Evolutionary conservation across 1,284 basidiomycete genomes (phyloP), one percentile per base, ranked within the genome.

Genomic region (Kwoniella shivajii): DNA sequence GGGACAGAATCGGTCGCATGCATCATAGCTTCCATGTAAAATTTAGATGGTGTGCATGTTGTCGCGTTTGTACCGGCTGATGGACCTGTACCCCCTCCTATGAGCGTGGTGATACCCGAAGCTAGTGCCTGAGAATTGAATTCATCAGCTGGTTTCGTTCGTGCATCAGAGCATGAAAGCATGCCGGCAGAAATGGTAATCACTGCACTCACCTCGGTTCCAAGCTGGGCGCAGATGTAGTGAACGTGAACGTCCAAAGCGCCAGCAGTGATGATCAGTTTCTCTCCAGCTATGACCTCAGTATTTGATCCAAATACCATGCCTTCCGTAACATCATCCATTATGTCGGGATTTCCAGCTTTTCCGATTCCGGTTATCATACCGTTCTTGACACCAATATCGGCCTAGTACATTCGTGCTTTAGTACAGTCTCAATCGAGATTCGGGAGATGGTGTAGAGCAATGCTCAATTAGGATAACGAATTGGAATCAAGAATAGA

Each of bases 211-310:
- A 92, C 89, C 75, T 85, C 84, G 39, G 77, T 72, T 68, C 80
- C 82, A n/a, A 93, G 87, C 71, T 97, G 92, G 2, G 94, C 91
- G 67, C 90, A 96, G 69, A 99, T 97, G 78, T 87, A 97, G 76
- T 94, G 90, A 6, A 92, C 82, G 68, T 99, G 96, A 0, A 86
- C 89, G 72, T 99, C 96, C 61, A 99, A 83, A 2, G 89, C 89
- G 24, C 96, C 96, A 0, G 96, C 91, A 0, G 96, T 99, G 44
- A 97, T 78, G 57, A 99, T 92, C 56, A 92, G 83, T 66, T 92
- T 90, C 74, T 99, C 95, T 42, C 92, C 95, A 0, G 95, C 93
- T 64, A 99, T 89, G 53, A 92, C 92, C 74, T 97, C 93, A 0
- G 93, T 96, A 16, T 85, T 87, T 4, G 89, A 90, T 36, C 93